Evolutionary conservation across 768 basidiomycete species (phyloP), one percentile per base, ranked within the genome.

Genomic region (Tylopilus subfusipes): DNA sequence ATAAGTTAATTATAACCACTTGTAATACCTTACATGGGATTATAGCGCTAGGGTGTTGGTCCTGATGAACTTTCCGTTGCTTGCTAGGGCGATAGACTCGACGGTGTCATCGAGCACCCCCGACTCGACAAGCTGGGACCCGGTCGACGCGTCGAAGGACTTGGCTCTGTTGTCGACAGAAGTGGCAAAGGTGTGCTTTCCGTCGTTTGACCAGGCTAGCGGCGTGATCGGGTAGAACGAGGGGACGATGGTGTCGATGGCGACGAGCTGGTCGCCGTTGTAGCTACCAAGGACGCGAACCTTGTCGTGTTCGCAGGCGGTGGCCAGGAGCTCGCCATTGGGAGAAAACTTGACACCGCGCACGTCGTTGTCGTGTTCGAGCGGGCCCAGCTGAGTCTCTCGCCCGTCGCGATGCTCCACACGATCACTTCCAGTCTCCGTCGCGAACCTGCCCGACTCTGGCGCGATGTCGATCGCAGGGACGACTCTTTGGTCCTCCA

Each of bases 271-370:
- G 18, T 46, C 31, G 12, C 39, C 44, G 6, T 14, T 24, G n/a
- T 30, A 19, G 21, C 21, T 29, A 34, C 47, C 21, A 12, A 56
- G 56, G 19, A 50, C 25, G n/a, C n/a, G 22, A 19, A 55, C 16
- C 18, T 45, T 14, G 18, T 31, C 31, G 4, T 13, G 6, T 1
- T 24, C 31, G 33, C 22, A 34, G 21, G 43, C 24, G 1, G 55
- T 50, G 10, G 54, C 48, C 13, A 57, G 11, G 2, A 9, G 19
- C 2, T 40, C 6, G 19, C 38, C 53, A 16, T 33, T 10, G 2
- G 53, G 53, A n/a, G 48, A 55, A 27, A 57, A 50, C 9, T 12
- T 45, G 31, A 56, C 10, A 3, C 53, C 54, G 2, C 19, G 27
- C 7, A 55, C 46, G 2, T 29, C 18, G 4, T 43, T 25, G 34